Evolutionary conservation across 192 early-diverging fungal genomes (phyloP).

Genomic region (Entomortierella parvispora): DNA sequence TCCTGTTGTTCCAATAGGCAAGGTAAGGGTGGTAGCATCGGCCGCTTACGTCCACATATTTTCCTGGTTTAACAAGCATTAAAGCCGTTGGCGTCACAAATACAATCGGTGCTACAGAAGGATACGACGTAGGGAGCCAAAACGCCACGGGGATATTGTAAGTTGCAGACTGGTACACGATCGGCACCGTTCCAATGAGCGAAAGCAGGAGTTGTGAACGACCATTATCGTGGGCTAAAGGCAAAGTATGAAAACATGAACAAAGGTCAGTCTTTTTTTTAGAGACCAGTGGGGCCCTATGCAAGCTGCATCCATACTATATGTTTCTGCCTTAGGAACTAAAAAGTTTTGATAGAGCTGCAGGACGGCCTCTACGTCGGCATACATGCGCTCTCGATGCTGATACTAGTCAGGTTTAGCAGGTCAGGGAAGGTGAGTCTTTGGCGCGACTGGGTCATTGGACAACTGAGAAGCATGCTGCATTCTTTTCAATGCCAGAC

Average conservation of each 20-base stretch:
- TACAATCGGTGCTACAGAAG: constrained; percentile 78
- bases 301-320: constrained; percentile 67
- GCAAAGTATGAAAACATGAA: not conserved
- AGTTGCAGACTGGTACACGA: constrained; percentile 78
- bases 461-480: not conserved
- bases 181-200: constrained; percentile 89
- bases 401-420: constrained; percentile 61
- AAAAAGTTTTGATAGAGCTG: constrained; percentile 64
- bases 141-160: constrained; percentile 95
- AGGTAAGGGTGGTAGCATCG: constrained; percentile 87
- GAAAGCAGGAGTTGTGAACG: constrained; percentile 77
- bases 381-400: constrained; percentile 66
- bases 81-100: constrained; percentile 89
- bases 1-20: constrained; percentile 72
- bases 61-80: constrained; percentile 86
- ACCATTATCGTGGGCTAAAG: constrained; percentile 65
- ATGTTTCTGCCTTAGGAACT: constrained; percentile 72
- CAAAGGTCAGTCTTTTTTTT: too few relatives aligned
- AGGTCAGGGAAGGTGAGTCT: not conserved
- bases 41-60: constrained; percentile 87
- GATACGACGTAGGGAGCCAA: constrained; percentile 89
- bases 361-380: constrained; percentile 73
- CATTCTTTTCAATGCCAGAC: not conserved
- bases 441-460: not conserved
- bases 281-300: too few relatives aligned